A percentile compares a stretch with the other conserved stretches of the same genome.
These are phyloP conservation scores for Trichoderma asperellum DNA, from an alignment of 2,329 filamentous ascomycete genomes.

Conservation along the genomic window DNA sequence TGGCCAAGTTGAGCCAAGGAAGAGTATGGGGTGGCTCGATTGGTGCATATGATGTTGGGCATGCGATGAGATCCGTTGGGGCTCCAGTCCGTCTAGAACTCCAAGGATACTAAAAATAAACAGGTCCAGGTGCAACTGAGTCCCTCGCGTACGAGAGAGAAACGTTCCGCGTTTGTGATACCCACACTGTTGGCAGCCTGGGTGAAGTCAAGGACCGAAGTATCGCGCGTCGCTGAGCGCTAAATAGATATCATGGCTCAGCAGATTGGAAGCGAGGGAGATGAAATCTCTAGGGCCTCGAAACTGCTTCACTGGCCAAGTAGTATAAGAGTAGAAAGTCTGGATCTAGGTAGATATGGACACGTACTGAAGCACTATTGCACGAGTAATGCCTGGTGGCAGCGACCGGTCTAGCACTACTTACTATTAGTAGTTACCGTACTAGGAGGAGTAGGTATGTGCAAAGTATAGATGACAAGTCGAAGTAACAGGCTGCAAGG, in stretches of 20 bases:
- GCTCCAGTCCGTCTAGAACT: background rate
- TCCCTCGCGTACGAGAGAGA: conserved; percentile 16
- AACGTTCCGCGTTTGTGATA: conserved; percentile 26
- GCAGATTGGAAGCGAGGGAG: background rate
- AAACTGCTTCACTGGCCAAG: background rate
- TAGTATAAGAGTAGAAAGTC: background rate
- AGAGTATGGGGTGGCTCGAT: conserved; percentile 1
- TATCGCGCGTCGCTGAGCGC: background rate
- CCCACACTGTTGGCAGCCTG: background rate
- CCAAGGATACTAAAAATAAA: conserved; percentile 18
- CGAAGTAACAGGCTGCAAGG: background rate
- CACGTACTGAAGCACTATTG: background rate
- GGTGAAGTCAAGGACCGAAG: background rate
- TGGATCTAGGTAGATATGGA: background rate
- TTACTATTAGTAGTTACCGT: background rate
- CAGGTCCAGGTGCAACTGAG: background rate
- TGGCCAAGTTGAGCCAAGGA: background rate
- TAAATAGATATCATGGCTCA: background rate
- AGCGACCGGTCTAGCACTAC: background rate
- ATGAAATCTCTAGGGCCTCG: background rate
- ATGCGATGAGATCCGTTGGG: conserved; percentile 9
- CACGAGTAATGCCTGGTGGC: background rate
- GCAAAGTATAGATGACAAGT: background rate
- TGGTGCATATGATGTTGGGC: conserved; percentile 19
- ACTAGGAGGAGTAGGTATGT: background rate